Base-by-base conservation (phyloP, 2,329 filamentous ascomycete genomes). In the Aspergillus intermedius region DNA sequence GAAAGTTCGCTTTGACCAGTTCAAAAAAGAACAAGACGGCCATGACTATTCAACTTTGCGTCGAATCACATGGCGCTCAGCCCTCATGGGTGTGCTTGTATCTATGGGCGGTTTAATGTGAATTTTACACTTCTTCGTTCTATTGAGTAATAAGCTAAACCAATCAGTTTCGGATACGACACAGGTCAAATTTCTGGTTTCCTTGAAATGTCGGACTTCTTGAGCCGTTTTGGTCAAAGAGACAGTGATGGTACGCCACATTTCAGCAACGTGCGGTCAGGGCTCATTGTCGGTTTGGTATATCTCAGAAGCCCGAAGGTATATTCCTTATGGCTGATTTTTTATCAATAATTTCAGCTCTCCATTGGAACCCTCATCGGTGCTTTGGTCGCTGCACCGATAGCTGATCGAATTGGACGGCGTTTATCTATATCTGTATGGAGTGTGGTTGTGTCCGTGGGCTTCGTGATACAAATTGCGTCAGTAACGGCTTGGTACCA, bases 131-230 rank as follows among this genome's bases (percentile, higher is more conserved):
- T 40, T 22, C 19, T 21, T 17, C 22, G 17, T 12, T 40, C 19
- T 22, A 21, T 19, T 19, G 15, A 22, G 17, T 37, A n/a, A 37
- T 22, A 21, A 40, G 37, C 17, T 40, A 40, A 40, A 21, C 9
- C 17, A 40, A 22, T 40, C 37, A 40, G 37, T 5, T 71, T 70
- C 42, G 68, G 69, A 5, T 71, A 70, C 42, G 67, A 73, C 46
- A 72, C 71, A 4, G 68, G 71, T 53, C 70, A 74, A 49, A 74
- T 74, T 37, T 71, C 67, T 0, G 70, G 71, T 2, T 69, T 74
- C 46, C 55, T 74, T 10, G 66, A 64, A 22, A 74, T 73, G 70
- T 12, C 60, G 0, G 54, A 74, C 51, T 74, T 73, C 52, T 52
- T 69, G 22, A 21, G 58, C 22, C 63, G 68, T 0, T 74, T 65